Evolutionary conservation across 495 filamentous ascomycete species (phyloP).

Genomic region (Astrocystis sublimbata): DNA sequence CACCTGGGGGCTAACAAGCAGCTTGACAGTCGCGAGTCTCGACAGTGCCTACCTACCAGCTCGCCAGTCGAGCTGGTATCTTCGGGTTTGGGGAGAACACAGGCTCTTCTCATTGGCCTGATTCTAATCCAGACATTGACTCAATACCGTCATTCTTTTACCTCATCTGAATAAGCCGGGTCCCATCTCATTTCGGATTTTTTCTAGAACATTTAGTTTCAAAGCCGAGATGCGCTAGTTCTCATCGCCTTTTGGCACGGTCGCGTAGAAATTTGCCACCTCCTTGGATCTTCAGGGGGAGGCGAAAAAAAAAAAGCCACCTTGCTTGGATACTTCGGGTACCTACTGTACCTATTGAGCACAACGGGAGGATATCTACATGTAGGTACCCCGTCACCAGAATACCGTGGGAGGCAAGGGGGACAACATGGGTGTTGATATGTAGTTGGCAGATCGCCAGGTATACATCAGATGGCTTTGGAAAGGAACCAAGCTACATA

Average conservation of each 20-base stretch:
- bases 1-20: background rate
- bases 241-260: background rate
- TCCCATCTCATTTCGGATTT: conserved; percentile 9
- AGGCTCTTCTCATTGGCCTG: background rate
- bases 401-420: no score
- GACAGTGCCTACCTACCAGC: no score
- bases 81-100: background rate
- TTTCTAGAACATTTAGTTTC: conserved; percentile 13
- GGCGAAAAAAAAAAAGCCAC: conserved; percentile 27
- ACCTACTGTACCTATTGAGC: no score
- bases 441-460: no score
- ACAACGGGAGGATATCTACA: no score
- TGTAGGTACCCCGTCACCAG: no score
- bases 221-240: conserved; percentile 14
- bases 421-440: no score
- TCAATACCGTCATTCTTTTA: background rate
- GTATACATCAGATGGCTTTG: no score
- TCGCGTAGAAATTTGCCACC: conserved; percentile 26
- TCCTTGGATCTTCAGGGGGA: conserved; percentile 38
- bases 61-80: no score
- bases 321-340: no score
- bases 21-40: no score
- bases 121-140: background rate
- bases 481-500: no score
- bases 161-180: background rate